Percentiles rank a stretch among this genome's conserved stretches.
phyloP scores from a whole-genome alignment of 2,329 filamentous ascomycete species.

The Talaromyces marneffei region DNA sequence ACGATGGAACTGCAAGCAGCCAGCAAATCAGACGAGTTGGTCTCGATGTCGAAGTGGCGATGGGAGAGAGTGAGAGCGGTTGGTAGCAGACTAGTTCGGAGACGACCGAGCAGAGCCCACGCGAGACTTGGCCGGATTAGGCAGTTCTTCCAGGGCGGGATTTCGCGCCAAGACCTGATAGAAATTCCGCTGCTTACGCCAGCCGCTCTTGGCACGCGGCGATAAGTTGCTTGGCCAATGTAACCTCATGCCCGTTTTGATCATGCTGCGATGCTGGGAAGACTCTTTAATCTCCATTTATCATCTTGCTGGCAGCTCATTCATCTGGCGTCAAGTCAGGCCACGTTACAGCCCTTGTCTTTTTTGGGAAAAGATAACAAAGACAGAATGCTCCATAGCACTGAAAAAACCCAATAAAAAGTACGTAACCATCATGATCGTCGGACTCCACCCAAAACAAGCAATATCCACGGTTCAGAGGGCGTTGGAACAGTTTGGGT shows the following conservation, averaged over 20 bases:
- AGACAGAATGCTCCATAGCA: background rate
- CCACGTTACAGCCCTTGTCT: no score
- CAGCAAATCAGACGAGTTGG: background rate
- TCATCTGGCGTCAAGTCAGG: background rate
- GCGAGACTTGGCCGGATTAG: conserved; percentile 1
- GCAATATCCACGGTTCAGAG: background rate
- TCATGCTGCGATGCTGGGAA: no score
- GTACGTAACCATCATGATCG: background rate
- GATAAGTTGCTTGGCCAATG: background rate
- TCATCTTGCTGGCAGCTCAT: background rate
- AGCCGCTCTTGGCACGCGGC: background rate
- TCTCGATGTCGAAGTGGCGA: background rate
- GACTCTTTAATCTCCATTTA: no score
- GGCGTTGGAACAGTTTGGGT: background rate
- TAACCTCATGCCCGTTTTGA: background rate
- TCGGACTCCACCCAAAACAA: background rate
- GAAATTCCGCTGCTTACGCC: background rate
- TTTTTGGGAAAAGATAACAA: no score
- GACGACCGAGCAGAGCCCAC: background rate
- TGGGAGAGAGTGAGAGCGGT: background rate
- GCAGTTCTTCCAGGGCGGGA: conserved; percentile 1
- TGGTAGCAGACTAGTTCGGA: background rate
- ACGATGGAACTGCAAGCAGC: background rate
- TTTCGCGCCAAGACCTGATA: background rate
- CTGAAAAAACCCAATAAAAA: background rate